Base-by-base conservation (phyloP, 495 filamentous ascomycete species). In the Neurospora sp. region DNA sequence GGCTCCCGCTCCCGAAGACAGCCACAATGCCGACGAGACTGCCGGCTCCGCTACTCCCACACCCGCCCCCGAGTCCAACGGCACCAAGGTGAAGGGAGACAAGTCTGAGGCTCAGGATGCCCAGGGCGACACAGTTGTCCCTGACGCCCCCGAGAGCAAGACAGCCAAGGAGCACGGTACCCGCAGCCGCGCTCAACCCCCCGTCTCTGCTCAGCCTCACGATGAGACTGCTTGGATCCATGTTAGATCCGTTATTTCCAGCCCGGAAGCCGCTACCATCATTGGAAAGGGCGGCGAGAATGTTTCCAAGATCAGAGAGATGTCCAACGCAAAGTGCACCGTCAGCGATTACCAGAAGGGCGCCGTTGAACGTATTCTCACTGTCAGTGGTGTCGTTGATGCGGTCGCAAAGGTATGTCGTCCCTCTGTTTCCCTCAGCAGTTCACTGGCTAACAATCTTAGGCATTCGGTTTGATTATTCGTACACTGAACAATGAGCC, bases 221-320 rank as follows among this genome's bases (percentile, higher is more conserved):
- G 96, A 99, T 78, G 96, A 99, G 83, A 96, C 92, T 66, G 89
- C 88, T 44, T 98, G 96, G 96, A 93, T 99, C 75, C 96, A 99
- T 82, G 91, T 99, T 77, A 92, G 96, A 75, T 92, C 96, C 20
- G 91, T 97, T 77, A 98, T 99, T 76, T 95, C 95, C 41, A 98
- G 94, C 82, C 93, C 92, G 60, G 96, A 99, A 83, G 96, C 96
- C 76, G 96, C 96, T 37, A 99, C 96, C 71, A 92, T 97, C 71
- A 99, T 99, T 85, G 96, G 96, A 74, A 99, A 98, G 85, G 95
- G 94, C 78, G 96, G 96, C 79, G 96, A 99, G 85, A 99, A 99
- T 80, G 96, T 99, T 72, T 95, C 94, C 74, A 91, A 94, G 81
- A 97, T 98, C 76, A 90, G 96, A 73, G 91, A 91, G 79, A 86